Percentiles rank a stretch among this genome's conserved stretches.
These are phyloP conservation scores for Apiospora arundinis DNA, from an alignment of 2,329 filamentous ascomycete genomes.

Conservation along the genomic window DNA sequence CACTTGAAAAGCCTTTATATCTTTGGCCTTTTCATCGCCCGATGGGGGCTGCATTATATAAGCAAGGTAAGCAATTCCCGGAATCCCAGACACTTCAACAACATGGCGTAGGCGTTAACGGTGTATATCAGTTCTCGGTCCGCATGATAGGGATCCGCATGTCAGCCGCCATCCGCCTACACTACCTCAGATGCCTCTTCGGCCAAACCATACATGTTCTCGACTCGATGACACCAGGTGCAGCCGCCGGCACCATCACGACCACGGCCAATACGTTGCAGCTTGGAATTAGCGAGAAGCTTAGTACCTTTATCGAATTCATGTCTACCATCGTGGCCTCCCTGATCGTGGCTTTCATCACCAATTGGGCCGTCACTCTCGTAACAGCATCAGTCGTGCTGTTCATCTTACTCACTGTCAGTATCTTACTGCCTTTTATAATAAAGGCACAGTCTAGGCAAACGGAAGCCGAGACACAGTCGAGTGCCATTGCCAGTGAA, in stretches of 20 bases:
- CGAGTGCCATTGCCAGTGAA: conserved; percentile 66
- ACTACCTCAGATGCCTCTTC: conserved; percentile 70
- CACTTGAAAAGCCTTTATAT: conserved; percentile 63
- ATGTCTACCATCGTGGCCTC: conserved; percentile 58
- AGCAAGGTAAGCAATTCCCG: conserved; percentile 51
- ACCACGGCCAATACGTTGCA: conserved; percentile 69
- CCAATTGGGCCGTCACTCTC: conserved; percentile 65
- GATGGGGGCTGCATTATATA: conserved; percentile 68
- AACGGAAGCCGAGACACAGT: conserved; percentile 60
- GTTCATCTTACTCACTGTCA: conserved; percentile 59
- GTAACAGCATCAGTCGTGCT: conserved; percentile 63
- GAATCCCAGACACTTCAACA: neutral
- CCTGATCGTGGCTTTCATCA: conserved; percentile 61
- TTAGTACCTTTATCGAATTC: conserved; percentile 65
- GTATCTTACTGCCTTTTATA: conserved; percentile 59
- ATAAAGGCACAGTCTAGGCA: conserved; percentile 56
- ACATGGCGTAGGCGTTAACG: neutral
- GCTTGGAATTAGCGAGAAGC: conserved; percentile 68
- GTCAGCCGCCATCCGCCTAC: conserved; percentile 65
- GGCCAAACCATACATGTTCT: conserved; percentile 71
- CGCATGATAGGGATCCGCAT: conserved; percentile 68
- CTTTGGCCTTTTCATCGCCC: conserved; percentile 72
- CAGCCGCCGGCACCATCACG: conserved; percentile 68
- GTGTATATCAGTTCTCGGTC: conserved; percentile 55
- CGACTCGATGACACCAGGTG: conserved; percentile 68